Conservation (phyloP, 352 stramenopile species). For the Pythium biforme region DNA sequence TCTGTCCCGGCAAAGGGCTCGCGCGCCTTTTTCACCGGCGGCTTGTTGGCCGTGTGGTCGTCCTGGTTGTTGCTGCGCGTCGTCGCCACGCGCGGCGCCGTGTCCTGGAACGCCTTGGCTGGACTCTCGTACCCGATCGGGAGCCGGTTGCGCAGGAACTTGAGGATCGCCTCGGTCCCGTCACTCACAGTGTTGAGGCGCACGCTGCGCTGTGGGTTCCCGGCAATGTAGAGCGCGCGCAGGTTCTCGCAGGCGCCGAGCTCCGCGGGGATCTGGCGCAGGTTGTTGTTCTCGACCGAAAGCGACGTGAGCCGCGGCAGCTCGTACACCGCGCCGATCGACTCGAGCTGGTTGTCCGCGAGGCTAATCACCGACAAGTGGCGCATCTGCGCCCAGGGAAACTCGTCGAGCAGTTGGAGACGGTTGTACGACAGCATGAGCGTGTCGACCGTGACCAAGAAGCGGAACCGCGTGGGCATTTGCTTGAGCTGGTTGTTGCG, state of each 20-base stretch:
- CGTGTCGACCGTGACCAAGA: slow-evolving; percentile 58
- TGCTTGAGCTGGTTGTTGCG: slow-evolving; percentile 63
- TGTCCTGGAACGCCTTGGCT: slow-evolving; percentile 25
- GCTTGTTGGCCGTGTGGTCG: neutral
- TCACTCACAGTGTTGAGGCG: slow-evolving; percentile 61
- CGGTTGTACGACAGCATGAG: slow-evolving; percentile 71
- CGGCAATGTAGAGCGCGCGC: slow-evolving; percentile 53
- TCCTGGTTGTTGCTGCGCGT: slow-evolving; percentile 17
- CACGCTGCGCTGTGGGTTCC: slow-evolving; percentile 79
- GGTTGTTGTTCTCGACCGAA: slow-evolving; percentile 82
- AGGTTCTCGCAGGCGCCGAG: slow-evolving; percentile 61
- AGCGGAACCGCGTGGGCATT: slow-evolving; percentile 40
- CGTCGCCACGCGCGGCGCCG: slow-evolving; percentile 10
- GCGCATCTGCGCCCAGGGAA: slow-evolving; percentile 58
- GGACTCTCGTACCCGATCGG: slow-evolving; percentile 27
- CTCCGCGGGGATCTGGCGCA: slow-evolving; percentile 70
- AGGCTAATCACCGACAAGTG: slow-evolving; percentile 65
- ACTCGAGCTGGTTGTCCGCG: slow-evolving; percentile 72
- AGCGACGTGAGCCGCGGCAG: slow-evolving; percentile 61
- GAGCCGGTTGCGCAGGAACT: slow-evolving; percentile 65
- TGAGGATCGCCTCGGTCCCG: slow-evolving; percentile 71
- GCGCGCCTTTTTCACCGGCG: slow-evolving; percentile 25
- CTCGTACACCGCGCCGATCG: slow-evolving; percentile 59
- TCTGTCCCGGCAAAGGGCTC: neutral
- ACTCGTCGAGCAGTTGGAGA: slow-evolving; percentile 46